A percentile compares a stretch with the other conserved stretches of the same genome.
Evolutionary conservation across 108 stramenopile genomes (phyloP).

Genomic region (Cyclotella atomus): DNA sequence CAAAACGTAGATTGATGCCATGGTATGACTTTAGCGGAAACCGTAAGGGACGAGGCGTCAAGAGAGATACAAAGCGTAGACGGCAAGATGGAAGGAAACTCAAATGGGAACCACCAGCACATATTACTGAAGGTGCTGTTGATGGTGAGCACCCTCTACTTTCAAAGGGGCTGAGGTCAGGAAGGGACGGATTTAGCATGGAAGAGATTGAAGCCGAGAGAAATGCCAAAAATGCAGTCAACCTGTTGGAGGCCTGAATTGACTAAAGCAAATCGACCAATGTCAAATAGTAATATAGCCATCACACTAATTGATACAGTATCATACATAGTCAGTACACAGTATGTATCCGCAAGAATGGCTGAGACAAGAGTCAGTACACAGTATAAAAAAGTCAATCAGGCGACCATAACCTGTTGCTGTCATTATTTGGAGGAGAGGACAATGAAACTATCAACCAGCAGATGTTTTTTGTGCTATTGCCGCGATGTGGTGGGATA

Average conservation of each 20-base stretch:
- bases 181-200: conserved; percentile 64
- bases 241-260: neutral
- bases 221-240: conserved; percentile 44
- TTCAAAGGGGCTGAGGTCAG: conserved; percentile 43
- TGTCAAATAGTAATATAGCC: no score
- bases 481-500: no score
- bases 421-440: no score
- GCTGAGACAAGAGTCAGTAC: no score
- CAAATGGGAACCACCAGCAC: conserved; percentile 4
- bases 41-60: neutral
- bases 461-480: no score
- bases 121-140: conserved; percentile 5
- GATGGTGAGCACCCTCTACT: conserved; percentile 32
- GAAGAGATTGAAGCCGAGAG: conserved; percentile 75
- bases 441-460: no score
- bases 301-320: neutral
- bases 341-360: neutral
- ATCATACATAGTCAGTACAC: neutral
- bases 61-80: conserved; percentile 35
- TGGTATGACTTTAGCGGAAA: conserved; percentile 59
- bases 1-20: conserved; percentile 72
- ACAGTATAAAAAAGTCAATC: no score
- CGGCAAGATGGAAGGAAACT: conserved; percentile 32
- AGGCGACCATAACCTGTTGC: no score
- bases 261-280: no score